Evolutionary conservation across 345 rosid species (phyloP).

Genomic region (Lepidium aucheri): DNA sequence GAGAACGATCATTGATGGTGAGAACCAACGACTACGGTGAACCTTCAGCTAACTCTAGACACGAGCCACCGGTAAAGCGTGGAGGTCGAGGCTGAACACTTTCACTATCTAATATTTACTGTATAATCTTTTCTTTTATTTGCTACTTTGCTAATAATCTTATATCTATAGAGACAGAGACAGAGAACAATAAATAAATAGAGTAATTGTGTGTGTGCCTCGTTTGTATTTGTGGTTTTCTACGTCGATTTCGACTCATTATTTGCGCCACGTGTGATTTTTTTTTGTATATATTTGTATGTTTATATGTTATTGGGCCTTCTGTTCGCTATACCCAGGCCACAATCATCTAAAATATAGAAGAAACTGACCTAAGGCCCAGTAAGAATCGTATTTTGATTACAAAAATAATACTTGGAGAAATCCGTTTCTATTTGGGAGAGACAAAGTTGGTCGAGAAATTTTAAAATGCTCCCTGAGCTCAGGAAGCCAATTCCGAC

Average conservation of each 20-base stretch:
- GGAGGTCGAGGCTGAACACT: conserved; percentile 26
- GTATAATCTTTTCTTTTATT: neutral
- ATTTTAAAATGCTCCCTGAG: neutral
- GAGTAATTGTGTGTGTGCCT: too few relatives aligned
- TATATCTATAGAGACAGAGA: neutral
- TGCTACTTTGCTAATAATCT: neutral
- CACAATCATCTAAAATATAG: neutral
- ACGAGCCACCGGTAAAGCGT: conserved; percentile 38
- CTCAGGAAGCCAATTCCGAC: neutral
- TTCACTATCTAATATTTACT: neutral
- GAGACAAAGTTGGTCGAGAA: neutral
- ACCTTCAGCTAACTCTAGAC: conserved; percentile 51
- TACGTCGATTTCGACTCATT: neutral
- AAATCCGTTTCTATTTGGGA: too few relatives aligned
- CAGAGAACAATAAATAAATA: too few relatives aligned
- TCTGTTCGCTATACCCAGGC: neutral
- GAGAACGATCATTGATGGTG: conserved; percentile 43
- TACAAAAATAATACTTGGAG: neutral
- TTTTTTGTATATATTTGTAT: neutral
- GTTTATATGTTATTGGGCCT: neutral
- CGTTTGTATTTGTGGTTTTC: neutral
- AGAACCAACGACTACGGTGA: conserved; percentile 42
- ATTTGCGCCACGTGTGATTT: neutral
- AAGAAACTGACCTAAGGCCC: neutral
- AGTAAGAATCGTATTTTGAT: neutral